Conservation (phyloP, 345 rosid species). For the Citrus australasica region DNA sequence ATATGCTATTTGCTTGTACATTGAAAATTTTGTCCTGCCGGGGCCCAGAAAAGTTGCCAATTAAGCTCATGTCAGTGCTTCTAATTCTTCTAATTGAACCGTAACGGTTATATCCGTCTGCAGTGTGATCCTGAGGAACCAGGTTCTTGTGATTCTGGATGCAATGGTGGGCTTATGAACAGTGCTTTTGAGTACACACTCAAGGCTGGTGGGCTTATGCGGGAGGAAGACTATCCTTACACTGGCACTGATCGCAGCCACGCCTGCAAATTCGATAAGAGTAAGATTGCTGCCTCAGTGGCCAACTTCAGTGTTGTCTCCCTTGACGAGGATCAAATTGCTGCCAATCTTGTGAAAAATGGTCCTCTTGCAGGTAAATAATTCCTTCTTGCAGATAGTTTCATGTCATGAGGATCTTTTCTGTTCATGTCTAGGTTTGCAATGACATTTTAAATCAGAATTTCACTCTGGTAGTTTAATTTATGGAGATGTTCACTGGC, state of each 20-base stretch:
- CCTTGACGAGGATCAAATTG: constrained; percentile 82
- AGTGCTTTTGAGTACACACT: constrained; percentile 85
- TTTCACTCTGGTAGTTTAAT: not conserved
- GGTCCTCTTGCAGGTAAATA: constrained; percentile 89
- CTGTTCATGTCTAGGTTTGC: not conserved
- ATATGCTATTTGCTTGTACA: not conserved
- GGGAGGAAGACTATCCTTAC: constrained; percentile 87
- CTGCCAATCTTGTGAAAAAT: constrained; percentile 85
- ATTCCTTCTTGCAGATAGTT: not conserved
- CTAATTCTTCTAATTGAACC: not conserved
- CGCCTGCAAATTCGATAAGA: constrained; percentile 75
- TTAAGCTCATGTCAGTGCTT: not conserved
- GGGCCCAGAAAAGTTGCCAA: too few species aligned
- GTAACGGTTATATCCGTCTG: not conserved
- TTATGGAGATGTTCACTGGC: not conserved
- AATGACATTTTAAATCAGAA: not conserved
- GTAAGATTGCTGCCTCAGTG: constrained; percentile 73
- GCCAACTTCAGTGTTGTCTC: constrained; percentile 89
- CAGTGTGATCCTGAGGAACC: constrained; percentile 91
- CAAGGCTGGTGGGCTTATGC: constrained; percentile 89
- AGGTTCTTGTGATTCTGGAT: constrained; percentile 82
- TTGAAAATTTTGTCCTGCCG: not conserved
- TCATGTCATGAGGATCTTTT: not conserved
- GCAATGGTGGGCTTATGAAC: constrained; percentile 92
- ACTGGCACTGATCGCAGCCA: constrained; percentile 56